Conservation (phyloP, 2,329 filamentous ascomycete species). For the Ophiostoma angusticollis region DNA sequence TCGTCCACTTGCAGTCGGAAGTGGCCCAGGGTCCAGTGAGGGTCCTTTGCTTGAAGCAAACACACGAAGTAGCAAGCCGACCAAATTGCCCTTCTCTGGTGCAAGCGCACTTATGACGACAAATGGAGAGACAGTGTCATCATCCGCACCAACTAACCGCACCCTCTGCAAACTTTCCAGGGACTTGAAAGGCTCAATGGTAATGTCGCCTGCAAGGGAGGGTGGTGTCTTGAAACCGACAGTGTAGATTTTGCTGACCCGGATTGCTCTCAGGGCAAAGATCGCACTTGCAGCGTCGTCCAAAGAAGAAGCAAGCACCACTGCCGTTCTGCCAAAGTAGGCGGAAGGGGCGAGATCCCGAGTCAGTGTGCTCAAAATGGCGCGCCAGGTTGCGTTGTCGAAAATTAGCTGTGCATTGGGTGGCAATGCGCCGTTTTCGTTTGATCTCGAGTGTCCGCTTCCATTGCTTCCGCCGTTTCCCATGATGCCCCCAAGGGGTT, state of each 20-base stretch:
- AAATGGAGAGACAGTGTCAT: conserved; percentile 50
- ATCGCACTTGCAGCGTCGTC: conserved; percentile 68
- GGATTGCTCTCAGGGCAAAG: conserved; percentile 64
- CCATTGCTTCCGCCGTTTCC: not conserved
- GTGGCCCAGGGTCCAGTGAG: conserved; percentile 15
- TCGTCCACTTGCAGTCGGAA: conserved; percentile 20
- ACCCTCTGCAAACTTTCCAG: conserved; percentile 49
- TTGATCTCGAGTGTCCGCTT: not conserved
- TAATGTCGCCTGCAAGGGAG: conserved; percentile 50
- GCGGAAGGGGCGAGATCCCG: conserved; percentile 73
- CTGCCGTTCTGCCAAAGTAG: conserved; percentile 61
- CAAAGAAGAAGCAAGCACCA: conserved; percentile 59
- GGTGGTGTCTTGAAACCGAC: conserved; percentile 62
- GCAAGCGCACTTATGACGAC: conserved; percentile 69
- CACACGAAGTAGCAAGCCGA: conserved; percentile 63
- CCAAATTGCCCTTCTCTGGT: conserved; percentile 64
- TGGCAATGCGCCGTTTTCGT: conserved; percentile 24
- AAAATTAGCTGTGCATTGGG: conserved; percentile 50
- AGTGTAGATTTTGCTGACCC: conserved; percentile 68
- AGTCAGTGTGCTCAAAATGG: conserved; percentile 68
- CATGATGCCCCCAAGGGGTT: conserved; percentile 7
- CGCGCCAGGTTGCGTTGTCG: conserved; percentile 77
- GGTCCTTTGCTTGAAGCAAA: conserved; percentile 39
- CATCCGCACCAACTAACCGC: conserved; percentile 28
- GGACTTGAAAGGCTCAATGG: conserved; percentile 67